phyloP scores from a whole-genome alignment of 352 stramenopile species.

The Phytopythium litorale region DNA sequence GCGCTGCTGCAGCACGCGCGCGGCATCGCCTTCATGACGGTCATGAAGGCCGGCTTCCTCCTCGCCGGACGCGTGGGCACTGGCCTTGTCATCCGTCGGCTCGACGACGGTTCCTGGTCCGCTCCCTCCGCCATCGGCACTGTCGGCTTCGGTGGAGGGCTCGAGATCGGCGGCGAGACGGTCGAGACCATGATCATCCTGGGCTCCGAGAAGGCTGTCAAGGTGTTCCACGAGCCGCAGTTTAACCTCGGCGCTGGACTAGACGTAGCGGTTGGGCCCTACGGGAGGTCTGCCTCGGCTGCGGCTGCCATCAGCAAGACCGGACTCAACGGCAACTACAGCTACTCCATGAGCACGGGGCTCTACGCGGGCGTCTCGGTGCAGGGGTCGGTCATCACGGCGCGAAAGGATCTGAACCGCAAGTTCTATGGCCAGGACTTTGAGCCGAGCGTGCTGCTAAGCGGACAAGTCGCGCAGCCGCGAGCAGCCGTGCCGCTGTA shows the following conservation, averaged over 20 bases:
- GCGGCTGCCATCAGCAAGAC: conserved; percentile 35
- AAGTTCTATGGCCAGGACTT: conserved; percentile 77
- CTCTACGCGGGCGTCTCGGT: conserved; percentile 82
- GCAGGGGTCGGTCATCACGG: conserved; percentile 75
- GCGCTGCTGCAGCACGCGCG: conserved; percentile 24
- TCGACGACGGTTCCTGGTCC: conserved; percentile 68
- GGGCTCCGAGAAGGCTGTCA: conserved; percentile 73
- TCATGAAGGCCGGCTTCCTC: conserved; percentile 28
- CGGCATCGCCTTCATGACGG: conserved; percentile 26
- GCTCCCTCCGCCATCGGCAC: conserved; percentile 85
- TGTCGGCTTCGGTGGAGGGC: conserved; percentile 54
- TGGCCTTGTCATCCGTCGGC: conserved; percentile 59
- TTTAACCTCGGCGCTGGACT: conserved; percentile 82
- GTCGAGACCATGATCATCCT: conserved; percentile 89
- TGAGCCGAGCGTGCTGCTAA: conserved; percentile 24
- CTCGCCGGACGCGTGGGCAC: conserved; percentile 32
- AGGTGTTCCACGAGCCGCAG: conserved; percentile 67
- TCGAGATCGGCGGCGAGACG: conserved; percentile 78
- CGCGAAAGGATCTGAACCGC: conserved; percentile 75
- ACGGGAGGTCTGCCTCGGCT: conserved; percentile 50
- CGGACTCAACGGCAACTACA: conserved; percentile 78
- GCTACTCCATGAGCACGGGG: conserved; percentile 80
- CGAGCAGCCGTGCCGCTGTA: conserved; percentile 26
- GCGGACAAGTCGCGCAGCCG: conserved; percentile 25
- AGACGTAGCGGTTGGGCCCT: conserved; percentile 69